phyloP scores from a whole-genome alignment of 192 early-diverging fungal species.

The Backusella psychrophila region DNA sequence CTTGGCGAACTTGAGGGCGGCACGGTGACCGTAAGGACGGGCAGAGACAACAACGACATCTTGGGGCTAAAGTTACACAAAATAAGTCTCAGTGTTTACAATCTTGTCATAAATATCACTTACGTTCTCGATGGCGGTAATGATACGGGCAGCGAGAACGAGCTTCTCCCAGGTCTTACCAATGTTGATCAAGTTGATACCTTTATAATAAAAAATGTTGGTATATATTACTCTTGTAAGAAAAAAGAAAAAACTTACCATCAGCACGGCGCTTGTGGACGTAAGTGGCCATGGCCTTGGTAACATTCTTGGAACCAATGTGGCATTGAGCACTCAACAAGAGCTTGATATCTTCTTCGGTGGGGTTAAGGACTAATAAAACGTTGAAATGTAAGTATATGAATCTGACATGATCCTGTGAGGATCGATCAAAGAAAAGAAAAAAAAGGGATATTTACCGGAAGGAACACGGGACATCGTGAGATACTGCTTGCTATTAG shows the following conservation, averaged over 20 bases:
- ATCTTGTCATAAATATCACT: neutral
- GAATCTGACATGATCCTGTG: neutral
- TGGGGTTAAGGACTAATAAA: conserved; percentile 60
- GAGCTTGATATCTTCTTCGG: conserved; percentile 92
- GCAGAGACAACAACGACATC: conserved; percentile 98
- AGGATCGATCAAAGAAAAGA: neutral
- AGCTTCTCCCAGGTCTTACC: conserved; percentile 99
- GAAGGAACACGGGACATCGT: conserved; percentile 35
- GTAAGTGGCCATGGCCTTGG: conserved; percentile 93
- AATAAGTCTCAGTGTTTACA: neutral
- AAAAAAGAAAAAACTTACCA: conserved; percentile 48
- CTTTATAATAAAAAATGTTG: conserved; percentile 26
- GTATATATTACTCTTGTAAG: neutral
- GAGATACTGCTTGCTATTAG: conserved; percentile 13
- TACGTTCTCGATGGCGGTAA: conserved; percentile 96
- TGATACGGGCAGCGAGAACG: conserved; percentile 96
- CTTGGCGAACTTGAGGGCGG: conserved; percentile 96
- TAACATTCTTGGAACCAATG: conserved; percentile 98
- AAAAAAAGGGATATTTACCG: conserved; percentile 1
- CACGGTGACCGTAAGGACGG: conserved; percentile 97
- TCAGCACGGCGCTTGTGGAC: conserved; percentile 97
- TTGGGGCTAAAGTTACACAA: conserved; percentile 52
- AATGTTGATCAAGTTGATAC: conserved; percentile 98
- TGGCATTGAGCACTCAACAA: conserved; percentile 96
- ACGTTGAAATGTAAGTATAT: neutral